Base-by-base conservation (phyloP, 331 rosid genomes). In the Erythrophleum ivorense region DNA sequence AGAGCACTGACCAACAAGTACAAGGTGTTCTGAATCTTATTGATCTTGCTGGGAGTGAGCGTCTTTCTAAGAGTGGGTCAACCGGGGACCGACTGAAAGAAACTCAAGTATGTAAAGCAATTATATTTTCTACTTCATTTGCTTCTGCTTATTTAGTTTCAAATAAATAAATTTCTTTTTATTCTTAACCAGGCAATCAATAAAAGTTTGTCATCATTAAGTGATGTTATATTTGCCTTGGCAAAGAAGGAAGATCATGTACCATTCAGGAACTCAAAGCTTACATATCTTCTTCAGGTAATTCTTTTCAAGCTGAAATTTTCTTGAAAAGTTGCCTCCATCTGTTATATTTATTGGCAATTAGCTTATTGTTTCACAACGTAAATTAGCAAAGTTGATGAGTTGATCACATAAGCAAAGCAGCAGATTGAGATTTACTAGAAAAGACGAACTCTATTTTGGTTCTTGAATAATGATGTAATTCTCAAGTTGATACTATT, bases 41-140 rank as follows among this genome's bases (percentile, higher is more conserved):
- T 50, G 99, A 96, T 92, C 99, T 96, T 78, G 98, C 99, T 60
- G 99, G 99, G 34, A 96, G 99, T 49, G 99, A 96, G 84, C 97
- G 99, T 13, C 98, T 96, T 72, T 92, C 98, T 18, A 96, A 92
- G 84, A 96, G 99, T 36, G 98, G 98, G 3, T 94, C 99, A n/a
- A 90, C 97, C 0, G 99, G 99, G 9, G 99, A 96, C 75, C 99
- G 98, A 70, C 78, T 96, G 82, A 94, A 86, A 85, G 99, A 96
- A 87, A 96, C 99, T 83, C 99, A 96, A 87, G 99, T 96, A 88
- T 65, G 78, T 69, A 24, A 52, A 80, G 40, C 75, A 60, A 21
- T 79, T 7, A 24, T 59, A 36, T 48, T 67, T 48, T 68, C 16
- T 36, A 18, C 48, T 73, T 33, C 65, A 71, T 48, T 67, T 76